Evolutionary conservation across 2,329 filamentous ascomycete genomes (phyloP), one percentile per base, ranked within the genome.

Genomic region (Venturia carpophila): DNA sequence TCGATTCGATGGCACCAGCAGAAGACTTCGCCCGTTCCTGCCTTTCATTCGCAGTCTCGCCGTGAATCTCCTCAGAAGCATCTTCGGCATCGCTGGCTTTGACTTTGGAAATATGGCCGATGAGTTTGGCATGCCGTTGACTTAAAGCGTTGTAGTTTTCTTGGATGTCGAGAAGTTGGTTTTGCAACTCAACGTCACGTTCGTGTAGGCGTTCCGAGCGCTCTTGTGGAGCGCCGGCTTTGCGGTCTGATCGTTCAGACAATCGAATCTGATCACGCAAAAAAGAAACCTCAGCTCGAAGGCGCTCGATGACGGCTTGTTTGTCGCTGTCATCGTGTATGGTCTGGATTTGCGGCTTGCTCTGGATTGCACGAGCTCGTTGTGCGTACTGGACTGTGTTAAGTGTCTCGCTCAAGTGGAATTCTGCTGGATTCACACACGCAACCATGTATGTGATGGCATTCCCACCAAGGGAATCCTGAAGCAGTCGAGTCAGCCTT

Each of bases 381-480:
- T 97, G 94, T 7, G 94, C 94, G 77, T 99, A 99, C 75, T 97
- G 75, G 19, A 99, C 91, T 0, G 94, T 99, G 75, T 99, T 99
- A 66, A 99, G 80, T 0, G 95, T 97, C 78, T 99, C 94, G 78
- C 92, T 97, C 56, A 99, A 81, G 75, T 99, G 94, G 73, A 99
- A 99, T 74, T 97, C 92, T 17, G 93, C 91, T 0, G 92, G 93
- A 0, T 93, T 99, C 39, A 99, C 92, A 77, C 94, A 99, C 10
- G 94, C 94, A 78, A 99, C 94, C 94, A 99, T 97, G 78, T 97
- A 99, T 0, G 94, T 99, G 73, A 97, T 96, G 43, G 94, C 94
- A 74, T 96, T 97, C 5, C 94, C 94, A 66, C 94, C 94, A 5
- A 99, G 82, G 0, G 94, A 99, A 76, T 99, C 94, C 79, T 99